Percentiles rank a stretch among this genome's conserved stretches.
These are phyloP conservation scores for Bipolaris victoriae DNA, from an alignment of 2,329 filamentous ascomycete genomes.

Conservation along the genomic window DNA sequence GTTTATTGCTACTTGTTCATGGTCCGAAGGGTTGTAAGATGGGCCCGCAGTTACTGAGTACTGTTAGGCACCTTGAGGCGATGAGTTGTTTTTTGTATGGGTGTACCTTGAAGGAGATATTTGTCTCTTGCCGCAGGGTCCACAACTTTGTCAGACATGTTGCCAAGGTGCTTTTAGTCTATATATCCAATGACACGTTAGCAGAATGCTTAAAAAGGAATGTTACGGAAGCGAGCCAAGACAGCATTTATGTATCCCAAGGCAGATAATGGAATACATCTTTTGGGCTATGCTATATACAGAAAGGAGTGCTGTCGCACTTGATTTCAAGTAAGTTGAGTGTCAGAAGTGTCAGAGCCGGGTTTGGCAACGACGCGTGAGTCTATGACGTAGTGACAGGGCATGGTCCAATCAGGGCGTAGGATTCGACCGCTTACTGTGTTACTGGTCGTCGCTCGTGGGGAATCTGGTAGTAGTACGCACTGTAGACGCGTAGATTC, in stretches of 20 bases:
- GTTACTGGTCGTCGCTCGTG: not conserved
- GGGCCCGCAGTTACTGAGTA: conserved; percentile 45
- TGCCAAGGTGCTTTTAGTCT: not conserved
- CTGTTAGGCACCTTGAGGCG: not conserved
- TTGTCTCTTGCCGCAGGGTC: conserved; percentile 44
- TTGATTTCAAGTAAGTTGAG: not conserved
- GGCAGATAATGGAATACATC: not conserved
- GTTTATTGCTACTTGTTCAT: conserved; percentile 44
- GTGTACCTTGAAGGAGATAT: conserved; percentile 43
- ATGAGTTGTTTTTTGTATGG: no score
- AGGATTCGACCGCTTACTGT: conserved; percentile 3
- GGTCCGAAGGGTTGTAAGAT: conserved; percentile 40
- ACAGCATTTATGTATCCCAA: not conserved
- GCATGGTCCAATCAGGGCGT: conserved; percentile 8
- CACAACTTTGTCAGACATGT: conserved; percentile 24
- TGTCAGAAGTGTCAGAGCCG: not conserved
- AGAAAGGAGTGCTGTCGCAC: not conserved
- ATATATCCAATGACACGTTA: not conserved
- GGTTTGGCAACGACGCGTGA: not conserved
- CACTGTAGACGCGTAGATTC: not conserved
- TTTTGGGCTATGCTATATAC: not conserved
- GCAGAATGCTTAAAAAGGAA: not conserved
- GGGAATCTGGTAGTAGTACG: not conserved
- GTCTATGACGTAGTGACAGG: conserved; percentile 15
- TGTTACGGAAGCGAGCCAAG: not conserved